Evolutionary conservation across 176 grass and related monocot species (phyloP), one percentile per base, ranked within the genome.

Genomic region (Miscanthus lutarioriparius): DNA sequence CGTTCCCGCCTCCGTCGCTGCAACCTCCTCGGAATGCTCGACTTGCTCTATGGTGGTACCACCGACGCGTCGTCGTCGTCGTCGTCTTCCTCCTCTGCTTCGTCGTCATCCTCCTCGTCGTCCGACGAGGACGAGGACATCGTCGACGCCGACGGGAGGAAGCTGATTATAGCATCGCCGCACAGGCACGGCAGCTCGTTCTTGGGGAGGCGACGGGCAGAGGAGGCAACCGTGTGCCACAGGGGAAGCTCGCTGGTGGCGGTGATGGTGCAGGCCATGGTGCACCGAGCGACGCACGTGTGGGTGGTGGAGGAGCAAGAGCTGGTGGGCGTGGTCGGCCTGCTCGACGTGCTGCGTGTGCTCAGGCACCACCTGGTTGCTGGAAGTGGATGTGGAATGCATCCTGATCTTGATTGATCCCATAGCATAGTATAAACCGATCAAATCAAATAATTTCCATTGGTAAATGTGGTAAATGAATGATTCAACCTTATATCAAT

Each of bases 241-340:
- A 78, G 70, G 10, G 43, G 74, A 14, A 97, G 94, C 74, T 97
- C 92, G 10, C 86, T 92, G 59, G 92, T 97, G 88, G 92, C 92
- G 12, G 88, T 97, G 37, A 90, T 94, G 95, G 78, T 89, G 66
- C 92, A 92, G 83, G 86, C 94, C 3, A 37, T 89, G 67, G 78
- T 88, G 43, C 92, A 92, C 70, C 90, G 95, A 19, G 86, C 94
- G 39, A 85, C 86, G 71, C 91, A 92, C 68, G 86, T 94, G 66
- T 97, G 92, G 92, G 95, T 97, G 39, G 69, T 94, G 27, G 90
- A 76, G 4, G 87, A 90, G 2, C 76, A 47, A 17, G 74, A 63
- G 20, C 75, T 97, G 14, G 84, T 91, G 17, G 92, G 95, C 7
- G 70, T 86, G 67, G 90, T 97, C 6, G 36, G 78, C 10, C 86